Base-by-base conservation (phyloP, 176 grass and related monocot species). In the Hordeum marinum region DNA sequence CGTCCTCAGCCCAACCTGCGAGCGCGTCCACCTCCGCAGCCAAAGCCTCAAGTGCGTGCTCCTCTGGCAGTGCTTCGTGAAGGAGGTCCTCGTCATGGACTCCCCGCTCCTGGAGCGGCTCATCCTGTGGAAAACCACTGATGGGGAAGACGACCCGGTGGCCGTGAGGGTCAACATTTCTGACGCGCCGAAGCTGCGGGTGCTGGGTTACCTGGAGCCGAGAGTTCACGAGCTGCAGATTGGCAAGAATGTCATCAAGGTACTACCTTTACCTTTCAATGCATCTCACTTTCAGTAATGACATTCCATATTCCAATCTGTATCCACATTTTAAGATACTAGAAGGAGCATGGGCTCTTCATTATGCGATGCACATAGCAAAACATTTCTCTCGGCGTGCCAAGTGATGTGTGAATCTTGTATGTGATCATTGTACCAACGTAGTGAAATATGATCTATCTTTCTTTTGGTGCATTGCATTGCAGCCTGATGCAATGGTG, bases 21-120 rank as follows among this genome's bases (percentile, higher is more conserved):
- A 70, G 18, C 68, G 68, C 68, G 36, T 70, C 68, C 68, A 70
- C 68, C 68, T 70, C 68, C 36, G 68, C 68, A 70, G 68, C 68
- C 21, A 41, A 24, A 70, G 68, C 68, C 68, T 70, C 59, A 62
- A 26, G 36, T 39, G 36, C 20, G 68, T 13, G 68, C 68, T 70
- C 20, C 68, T 70, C 21, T 70, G 68, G 68, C 9, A 62, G n/a
- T 40, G 21, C 68, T 12, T 70, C 8, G 0, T 41, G 36, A 39
- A 41, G 20, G 36, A 70, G 18, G 65, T 37, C 32, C 20, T 70
- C 21, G 68, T 70, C 17, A 39, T 41, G 35, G 68, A 70, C 36
- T n/a, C 68, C 68, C 68, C 68, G 10, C 20, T 70, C 36, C 68
- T 70, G 21, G 68, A 70, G 36, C 68, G 68, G 9, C 68, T 70